phyloP scores from a whole-genome alignment of 1,284 basidiomycete species.

The Fistulinella cinereoalba region DNA sequence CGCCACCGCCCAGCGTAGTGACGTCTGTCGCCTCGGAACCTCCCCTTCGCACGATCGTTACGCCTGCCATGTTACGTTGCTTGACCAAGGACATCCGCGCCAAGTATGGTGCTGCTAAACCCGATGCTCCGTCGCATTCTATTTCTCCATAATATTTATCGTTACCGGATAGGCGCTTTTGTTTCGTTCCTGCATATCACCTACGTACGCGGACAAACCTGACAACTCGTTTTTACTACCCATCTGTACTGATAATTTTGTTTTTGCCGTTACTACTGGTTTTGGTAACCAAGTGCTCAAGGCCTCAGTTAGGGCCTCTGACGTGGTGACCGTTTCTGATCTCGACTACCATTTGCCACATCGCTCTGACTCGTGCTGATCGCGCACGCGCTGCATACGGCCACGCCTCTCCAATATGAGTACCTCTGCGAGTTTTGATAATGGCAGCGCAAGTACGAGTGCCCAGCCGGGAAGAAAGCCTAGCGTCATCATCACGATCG shows the following conservation, averaged over 20 bases:
- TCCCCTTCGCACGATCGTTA: slow-evolving; percentile 41
- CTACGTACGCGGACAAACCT: no score
- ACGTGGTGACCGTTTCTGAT: no score
- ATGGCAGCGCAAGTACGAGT: slow-evolving; percentile 4
- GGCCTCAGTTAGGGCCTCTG: no score
- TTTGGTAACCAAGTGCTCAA: no score
- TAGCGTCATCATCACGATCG: slow-evolving; percentile 83
- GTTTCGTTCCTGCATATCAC: no score
- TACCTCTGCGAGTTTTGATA: slow-evolving; percentile 6
- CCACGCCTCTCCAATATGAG: slow-evolving; percentile 7
- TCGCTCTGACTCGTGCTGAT: no score
- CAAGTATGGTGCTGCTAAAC: slow-evolving; percentile 39
- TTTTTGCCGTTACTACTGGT: slow-evolving; percentile 7
- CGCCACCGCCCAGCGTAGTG: slow-evolving; percentile 38
- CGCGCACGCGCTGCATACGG: neutral
- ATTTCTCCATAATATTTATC: slow-evolving; percentile 10
- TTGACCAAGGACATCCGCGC: slow-evolving; percentile 59
- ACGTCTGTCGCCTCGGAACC: slow-evolving; percentile 36
- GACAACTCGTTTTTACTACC: no score
- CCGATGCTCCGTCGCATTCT: slow-evolving; percentile 4
- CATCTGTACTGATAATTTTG: slow-evolving; percentile 2
- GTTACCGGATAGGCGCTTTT: neutral
- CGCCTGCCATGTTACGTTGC: slow-evolving; percentile 66
- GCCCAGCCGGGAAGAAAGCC: slow-evolving; percentile 60
- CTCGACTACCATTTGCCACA: no score